These are phyloP conservation scores for Nemania sp. DNA, from an alignment of 2,329 filamentous ascomycete species.

Conservation along the genomic window DNA sequence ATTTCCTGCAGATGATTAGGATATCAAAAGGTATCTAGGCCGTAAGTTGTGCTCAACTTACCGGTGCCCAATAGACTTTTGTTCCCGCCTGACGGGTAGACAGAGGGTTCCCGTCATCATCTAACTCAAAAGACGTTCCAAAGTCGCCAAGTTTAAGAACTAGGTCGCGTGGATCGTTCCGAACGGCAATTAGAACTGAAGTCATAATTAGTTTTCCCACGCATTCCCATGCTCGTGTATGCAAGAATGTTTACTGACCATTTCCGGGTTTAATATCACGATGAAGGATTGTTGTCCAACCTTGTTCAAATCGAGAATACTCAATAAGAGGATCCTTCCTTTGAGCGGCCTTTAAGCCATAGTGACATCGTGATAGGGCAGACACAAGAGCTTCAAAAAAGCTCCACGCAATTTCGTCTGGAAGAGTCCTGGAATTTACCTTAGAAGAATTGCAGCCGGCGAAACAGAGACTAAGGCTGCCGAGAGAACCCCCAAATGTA, in stretches of 20 bases:
- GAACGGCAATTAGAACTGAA: background rate
- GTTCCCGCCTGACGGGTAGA: background rate
- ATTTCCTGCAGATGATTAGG: background rate
- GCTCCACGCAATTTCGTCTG: background rate
- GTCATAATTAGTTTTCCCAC: background rate
- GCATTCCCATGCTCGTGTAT: background rate
- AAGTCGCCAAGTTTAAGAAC: background rate
- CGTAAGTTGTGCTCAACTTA: background rate
- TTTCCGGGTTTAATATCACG: background rate
- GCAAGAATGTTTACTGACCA: background rate
- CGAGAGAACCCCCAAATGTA: too few relatives aligned
- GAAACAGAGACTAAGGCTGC: too few relatives aligned
- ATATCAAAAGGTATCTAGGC: background rate
- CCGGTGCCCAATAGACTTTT: background rate
- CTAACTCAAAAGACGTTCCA: background rate
- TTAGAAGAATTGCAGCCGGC: too few relatives aligned
- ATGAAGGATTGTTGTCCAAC: background rate
- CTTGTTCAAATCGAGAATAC: background rate
- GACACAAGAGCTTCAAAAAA: background rate
- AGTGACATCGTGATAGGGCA: background rate
- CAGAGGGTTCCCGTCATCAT: background rate
- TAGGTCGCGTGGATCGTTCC: background rate
- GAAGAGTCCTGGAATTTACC: too few relatives aligned
- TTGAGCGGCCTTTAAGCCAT: background rate
- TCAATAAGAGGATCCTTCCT: too few relatives aligned